phyloP scores from a whole-genome alignment of 208 protist species.

The Borovskyia barvae region DNA sequence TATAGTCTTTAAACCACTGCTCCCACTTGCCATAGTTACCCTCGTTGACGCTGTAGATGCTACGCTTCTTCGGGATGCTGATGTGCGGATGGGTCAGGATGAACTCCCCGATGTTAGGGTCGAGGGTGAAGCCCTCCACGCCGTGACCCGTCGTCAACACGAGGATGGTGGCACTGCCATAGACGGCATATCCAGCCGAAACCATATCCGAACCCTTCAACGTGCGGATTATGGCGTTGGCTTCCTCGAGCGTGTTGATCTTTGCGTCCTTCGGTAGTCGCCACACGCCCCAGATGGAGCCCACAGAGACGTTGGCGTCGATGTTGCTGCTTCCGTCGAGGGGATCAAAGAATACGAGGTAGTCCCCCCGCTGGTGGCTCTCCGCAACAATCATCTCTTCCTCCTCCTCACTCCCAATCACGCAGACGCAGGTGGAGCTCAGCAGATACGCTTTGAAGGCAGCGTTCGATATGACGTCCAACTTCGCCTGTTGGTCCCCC shows the following conservation, averaged over 20 bases:
- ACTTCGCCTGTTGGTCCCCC: slow-evolving; percentile 82
- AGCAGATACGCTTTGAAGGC: slow-evolving; percentile 87
- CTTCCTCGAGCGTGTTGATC: slow-evolving; percentile 73
- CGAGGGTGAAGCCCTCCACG: slow-evolving; percentile 95
- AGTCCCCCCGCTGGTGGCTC: slow-evolving; percentile 67
- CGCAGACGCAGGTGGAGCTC: slow-evolving; percentile 63
- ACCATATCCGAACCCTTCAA: slow-evolving; percentile 74
- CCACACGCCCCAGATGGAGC: slow-evolving; percentile 93
- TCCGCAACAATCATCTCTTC: slow-evolving; percentile 73
- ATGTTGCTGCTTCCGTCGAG: slow-evolving; percentile 97
- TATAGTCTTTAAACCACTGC: slow-evolving; percentile 72
- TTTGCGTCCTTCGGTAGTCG: slow-evolving; percentile 69
- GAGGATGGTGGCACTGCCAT: slow-evolving; percentile 93
- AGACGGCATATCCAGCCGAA: slow-evolving; percentile 94
- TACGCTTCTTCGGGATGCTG: slow-evolving; percentile 82
- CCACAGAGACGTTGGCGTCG: slow-evolving; percentile 96
- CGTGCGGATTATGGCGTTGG: slow-evolving; percentile 63
- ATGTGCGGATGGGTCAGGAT: slow-evolving; percentile 95
- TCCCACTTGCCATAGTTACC: slow-evolving; percentile 84
- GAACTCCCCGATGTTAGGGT: slow-evolving; percentile 96
- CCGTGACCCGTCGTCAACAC: slow-evolving; percentile 91
- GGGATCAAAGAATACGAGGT: slow-evolving; percentile 95
- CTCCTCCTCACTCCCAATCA: slow-evolving; percentile 86
- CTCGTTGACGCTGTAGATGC: slow-evolving; percentile 98
- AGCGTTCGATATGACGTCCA: slow-evolving; percentile 86